phyloP scores from a whole-genome alignment of 2,329 filamentous ascomycete genomes.

The Alternaria triticina region DNA sequence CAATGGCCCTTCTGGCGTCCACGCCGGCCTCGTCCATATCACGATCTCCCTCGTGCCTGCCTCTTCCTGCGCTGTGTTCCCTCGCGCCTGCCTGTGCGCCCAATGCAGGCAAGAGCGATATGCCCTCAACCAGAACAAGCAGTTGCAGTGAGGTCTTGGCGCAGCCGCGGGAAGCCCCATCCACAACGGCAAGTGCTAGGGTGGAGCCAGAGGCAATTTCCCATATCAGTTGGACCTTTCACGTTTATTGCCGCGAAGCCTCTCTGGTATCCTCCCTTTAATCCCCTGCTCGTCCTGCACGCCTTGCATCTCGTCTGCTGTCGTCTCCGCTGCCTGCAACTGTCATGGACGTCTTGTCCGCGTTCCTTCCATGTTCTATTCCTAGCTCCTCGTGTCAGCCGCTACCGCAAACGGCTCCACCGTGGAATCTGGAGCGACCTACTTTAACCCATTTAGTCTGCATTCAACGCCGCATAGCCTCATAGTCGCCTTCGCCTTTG shows the following conservation, averaged over 20 bases:
- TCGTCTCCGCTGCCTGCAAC: not conserved
- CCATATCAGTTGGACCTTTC: conserved; percentile 1
- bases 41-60: not conserved
- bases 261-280: not conserved
- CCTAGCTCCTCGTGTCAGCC: conserved; percentile 4
- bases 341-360: not conserved
- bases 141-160: conserved; percentile 7
- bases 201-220: conserved; percentile 1
- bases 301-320: not conserved
- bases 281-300: not conserved
- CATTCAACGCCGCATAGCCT: not conserved
- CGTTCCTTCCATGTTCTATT: not conserved
- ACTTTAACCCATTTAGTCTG: conserved; percentile 7
- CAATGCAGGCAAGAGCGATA: not conserved
- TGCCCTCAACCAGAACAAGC: conserved; percentile 7
- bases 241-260: not conserved
- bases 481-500: not conserved
- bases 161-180: conserved; percentile 8
- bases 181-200: not conserved
- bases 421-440: not conserved
- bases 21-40: not conserved
- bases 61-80: conserved; percentile 1
- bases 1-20: not conserved
- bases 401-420: conserved; percentile 10
- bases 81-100: not conserved